Evolutionary conservation across 257 asterid genomes (phyloP), one percentile per base, ranked within the genome.

Genomic region (Lycium ferocissimum): DNA sequence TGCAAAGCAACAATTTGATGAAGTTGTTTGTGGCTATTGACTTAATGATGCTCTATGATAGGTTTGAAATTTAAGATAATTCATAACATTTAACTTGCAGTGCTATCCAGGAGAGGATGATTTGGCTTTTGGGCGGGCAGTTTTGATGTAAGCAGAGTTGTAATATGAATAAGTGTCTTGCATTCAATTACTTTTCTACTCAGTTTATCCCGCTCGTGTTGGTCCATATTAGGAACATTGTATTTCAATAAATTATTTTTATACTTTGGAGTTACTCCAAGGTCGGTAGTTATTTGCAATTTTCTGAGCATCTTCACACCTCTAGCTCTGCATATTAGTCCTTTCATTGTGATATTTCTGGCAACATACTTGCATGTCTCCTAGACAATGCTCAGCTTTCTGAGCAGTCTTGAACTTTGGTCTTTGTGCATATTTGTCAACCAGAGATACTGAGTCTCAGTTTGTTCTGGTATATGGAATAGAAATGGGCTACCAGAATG

Each of bases 101-200:
- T 96, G 99, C 91, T 96, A 96, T 86, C 98, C 99, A 4, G 98
- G 98, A 85, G 99, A 96, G 92, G 99, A 92, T 81, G 99, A 96
- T 91, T 87, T 94, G 87, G 97, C 98, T 72, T 91, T 96, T 90
- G 98, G 93, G 35, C 93, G 98, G 73, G 98, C 97, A 79, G 90
- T 90, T 88, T 92, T 95, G 87, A 94, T 96, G 99, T 96, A 91
- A 93, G 98, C 91, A 59, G 22, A 70, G 13, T 83, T 85, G 61
- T 81, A 40, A 20, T 79, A 66, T 80, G 40, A 57, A 20, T 51
- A 83, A 22, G 70, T 79, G 11, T 26, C 75, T 65, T 69, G 20
- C 53, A 37, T 66, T 69, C 51, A 83, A 9, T 35, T 53, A 83
- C 43, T 53, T 69, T 43, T 51, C 69, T 67, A 5, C 63, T 33